Evolutionary conservation across 2,329 filamentous ascomycete species (phyloP).

Genomic region (Trichoderma atroviride): DNA sequence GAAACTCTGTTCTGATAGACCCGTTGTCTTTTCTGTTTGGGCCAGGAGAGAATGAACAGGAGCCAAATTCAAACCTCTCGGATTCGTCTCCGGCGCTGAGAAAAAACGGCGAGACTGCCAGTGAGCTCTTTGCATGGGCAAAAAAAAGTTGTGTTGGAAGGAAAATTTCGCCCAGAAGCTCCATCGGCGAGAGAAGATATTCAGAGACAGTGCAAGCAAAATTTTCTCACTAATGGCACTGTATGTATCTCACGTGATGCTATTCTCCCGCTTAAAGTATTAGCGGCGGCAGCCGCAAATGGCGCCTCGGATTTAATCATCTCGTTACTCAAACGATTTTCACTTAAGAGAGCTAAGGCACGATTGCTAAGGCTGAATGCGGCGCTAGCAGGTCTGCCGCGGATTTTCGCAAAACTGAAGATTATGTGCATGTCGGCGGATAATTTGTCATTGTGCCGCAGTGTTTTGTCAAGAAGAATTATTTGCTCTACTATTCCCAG

Average conservation of each 20-base stretch:
- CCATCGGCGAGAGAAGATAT: conserved; percentile 37
- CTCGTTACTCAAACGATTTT: background rate
- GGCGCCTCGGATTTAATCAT: conserved; percentile 20
- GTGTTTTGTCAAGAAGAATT: background rate
- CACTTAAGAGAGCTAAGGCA: background rate
- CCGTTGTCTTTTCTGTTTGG: background rate
- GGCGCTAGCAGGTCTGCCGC: conserved; percentile 5
- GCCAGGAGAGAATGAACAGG: background rate
- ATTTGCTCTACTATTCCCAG: background rate
- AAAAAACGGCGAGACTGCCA: background rate
- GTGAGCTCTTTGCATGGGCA: background rate
- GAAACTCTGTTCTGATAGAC: background rate
- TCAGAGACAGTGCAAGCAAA: conserved; percentile 39
- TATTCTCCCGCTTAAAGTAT: background rate
- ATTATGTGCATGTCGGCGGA: background rate
- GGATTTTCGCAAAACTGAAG: background rate
- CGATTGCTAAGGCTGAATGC: conserved; percentile 16
- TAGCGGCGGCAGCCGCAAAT: conserved; percentile 29
- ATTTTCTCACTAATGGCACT: conserved; percentile 35
- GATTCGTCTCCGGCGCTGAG: background rate
- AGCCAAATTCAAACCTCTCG: background rate
- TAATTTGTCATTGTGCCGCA: background rate
- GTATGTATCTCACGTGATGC: conserved; percentile 34
- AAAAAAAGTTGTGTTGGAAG: background rate
- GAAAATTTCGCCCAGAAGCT: background rate